Base-by-base conservation (phyloP, 495 filamentous ascomycete species). In the Usnea hakonensis region DNA sequence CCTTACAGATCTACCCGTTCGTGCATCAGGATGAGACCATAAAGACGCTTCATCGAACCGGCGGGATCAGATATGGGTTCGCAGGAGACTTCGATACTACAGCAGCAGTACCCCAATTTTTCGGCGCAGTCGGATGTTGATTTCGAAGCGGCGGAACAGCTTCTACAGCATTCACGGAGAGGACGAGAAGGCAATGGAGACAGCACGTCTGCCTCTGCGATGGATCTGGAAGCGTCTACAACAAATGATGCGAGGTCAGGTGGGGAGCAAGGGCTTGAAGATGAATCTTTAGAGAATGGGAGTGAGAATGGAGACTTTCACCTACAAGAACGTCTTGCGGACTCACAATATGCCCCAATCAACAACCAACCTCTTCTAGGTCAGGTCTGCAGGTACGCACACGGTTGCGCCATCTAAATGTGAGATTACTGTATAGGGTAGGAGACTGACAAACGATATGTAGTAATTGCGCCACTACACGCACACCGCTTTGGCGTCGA, bases 391-490 rank as follows among this genome's bases (percentile, higher is more conserved):
- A 83, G 79, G 81, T 83, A 63, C 60, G 76, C 69, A 52, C 55
- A 33, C 33, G 23, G 13, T 26, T 55, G 26, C 17, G 48, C 52
- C 19, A n/a, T 46, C 9, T n/a, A 17, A 32, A 43, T 23, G 48
- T 32, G 16, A 19, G 19, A n/a, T 11, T 7, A 30, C 57, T 23
- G 16, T 32, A 38, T 23, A 28, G 28, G 19, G 38, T 30, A 36
- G 33, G 13, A 10, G 58, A 33, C 69, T 78, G 50, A 77, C 65
- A 40, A 5, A 59, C 58, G 40, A 36, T 65, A 7, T 68, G 10
- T 65, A 98, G 94, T 73, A 99, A 99, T 75, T 99, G 94, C 71
- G 86, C 86, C 52, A 99, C 94, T 8, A 95, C 90, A 41, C 86
- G 84, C 66, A 99, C 94, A 17, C 94, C 94, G 33, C 80, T 99